Percentiles rank a stretch among this genome's conserved stretches.
Evolutionary conservation across 495 filamentous ascomycete species (phyloP).

Genomic region (Hypoxylon cercidicola): DNA sequence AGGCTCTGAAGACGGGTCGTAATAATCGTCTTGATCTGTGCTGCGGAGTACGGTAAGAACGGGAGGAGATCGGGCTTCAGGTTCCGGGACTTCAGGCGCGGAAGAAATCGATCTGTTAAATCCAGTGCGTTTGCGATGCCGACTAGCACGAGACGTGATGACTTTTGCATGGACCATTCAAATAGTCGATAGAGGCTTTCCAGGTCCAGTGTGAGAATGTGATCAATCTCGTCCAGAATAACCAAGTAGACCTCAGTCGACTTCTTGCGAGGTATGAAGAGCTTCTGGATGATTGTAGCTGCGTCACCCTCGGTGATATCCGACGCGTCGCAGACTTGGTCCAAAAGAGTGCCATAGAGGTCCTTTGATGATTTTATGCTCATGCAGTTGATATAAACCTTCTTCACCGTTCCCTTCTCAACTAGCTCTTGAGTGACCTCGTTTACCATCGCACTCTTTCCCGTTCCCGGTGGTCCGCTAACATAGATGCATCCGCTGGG

Average conservation of each 20-base stretch:
- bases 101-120: slow-evolving; percentile 92
- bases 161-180: slow-evolving; percentile 85
- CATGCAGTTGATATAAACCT: slow-evolving; percentile 93
- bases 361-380: slow-evolving; percentile 87
- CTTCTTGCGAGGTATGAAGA: slow-evolving; percentile 72
- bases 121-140: slow-evolving; percentile 98
- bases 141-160: slow-evolving; percentile 82
- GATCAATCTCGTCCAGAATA: slow-evolving; percentile 93
- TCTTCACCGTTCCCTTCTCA: slow-evolving; percentile 62
- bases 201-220: slow-evolving; percentile 85
- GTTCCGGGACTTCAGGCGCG: slow-evolving; percentile 90
- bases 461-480: slow-evolving; percentile 94
- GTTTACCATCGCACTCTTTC: slow-evolving; percentile 91
- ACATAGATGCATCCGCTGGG: slow-evolving; percentile 92
- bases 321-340: slow-evolving; percentile 54
- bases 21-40: slow-evolving; percentile 89
- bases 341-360: slow-evolving; percentile 78
- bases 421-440: slow-evolving; percentile 73
- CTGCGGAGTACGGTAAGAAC: slow-evolving; percentile 89
- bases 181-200: slow-evolving; percentile 91
- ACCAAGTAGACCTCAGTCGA: slow-evolving; percentile 72
- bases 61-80: slow-evolving; percentile 89
- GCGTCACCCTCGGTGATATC: slow-evolving; percentile 62
- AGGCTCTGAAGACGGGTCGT: slow-evolving; percentile 82
- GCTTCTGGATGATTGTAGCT: slow-evolving; percentile 66